Evolutionary conservation across 164 flowering plant species (phyloP).

Genomic region (Aristolochia californica): DNA sequence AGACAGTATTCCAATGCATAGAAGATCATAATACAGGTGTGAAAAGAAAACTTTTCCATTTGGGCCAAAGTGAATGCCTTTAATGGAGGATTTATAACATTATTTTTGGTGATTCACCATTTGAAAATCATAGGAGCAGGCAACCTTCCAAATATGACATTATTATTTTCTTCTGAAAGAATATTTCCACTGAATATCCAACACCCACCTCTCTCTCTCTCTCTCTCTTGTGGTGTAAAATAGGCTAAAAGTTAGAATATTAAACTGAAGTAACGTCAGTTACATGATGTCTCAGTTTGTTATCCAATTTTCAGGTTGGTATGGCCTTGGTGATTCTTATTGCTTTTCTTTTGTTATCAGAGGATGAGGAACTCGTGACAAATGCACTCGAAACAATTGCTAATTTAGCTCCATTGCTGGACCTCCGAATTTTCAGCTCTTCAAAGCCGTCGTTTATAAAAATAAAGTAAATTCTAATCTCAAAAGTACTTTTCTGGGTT

Average conservation of each 20-base stretch:
- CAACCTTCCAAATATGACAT: no score
- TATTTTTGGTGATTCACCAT: no score
- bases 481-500: not conserved
- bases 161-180: no score
- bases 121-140: no score
- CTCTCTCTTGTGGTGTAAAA: no score
- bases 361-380: slow-evolving; percentile 97
- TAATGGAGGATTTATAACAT: no score
- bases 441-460: slow-evolving; percentile 79
- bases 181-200: no score
- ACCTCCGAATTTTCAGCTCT: slow-evolving; percentile 91
- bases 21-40: slow-evolving; percentile 61
- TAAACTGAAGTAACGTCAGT: no score
- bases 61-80: no score
- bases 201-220: no score
- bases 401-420: slow-evolving; percentile 79
- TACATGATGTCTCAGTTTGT: no score
- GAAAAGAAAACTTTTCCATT: not conserved
- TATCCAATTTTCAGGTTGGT: not conserved
- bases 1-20: slow-evolving; percentile 73
- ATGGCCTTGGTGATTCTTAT: not conserved
- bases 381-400: slow-evolving; percentile 91
- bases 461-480: slow-evolving; percentile 49
- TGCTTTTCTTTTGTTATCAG: slow-evolving; percentile 31
- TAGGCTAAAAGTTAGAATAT: no score